Percentiles rank a stretch among this genome's conserved stretches.
Conservation (phyloP, 306 rosid species). For the Delonix regia region DNA sequence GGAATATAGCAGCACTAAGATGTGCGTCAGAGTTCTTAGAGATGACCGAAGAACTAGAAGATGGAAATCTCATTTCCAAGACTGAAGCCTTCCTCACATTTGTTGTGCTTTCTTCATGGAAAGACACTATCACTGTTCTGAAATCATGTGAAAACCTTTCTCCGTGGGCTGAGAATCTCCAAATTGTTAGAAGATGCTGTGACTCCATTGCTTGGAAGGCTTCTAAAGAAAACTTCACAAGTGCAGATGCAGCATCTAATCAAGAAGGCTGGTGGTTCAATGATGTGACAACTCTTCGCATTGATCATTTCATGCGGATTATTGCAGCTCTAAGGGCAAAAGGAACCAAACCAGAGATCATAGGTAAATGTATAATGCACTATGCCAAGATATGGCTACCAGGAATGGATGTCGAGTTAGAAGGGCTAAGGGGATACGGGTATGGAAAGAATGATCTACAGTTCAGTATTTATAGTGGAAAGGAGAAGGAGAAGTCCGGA, state of each 20-base stretch:
- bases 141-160: conserved; percentile 76
- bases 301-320: conserved; percentile 73
- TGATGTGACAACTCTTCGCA: conserved; percentile 56
- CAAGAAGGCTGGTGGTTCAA: conserved; percentile 76
- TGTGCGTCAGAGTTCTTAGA: conserved; percentile 91
- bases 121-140: conserved; percentile 77
- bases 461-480: conserved; percentile 59
- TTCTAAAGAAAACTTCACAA: conserved; percentile 51
- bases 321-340: conserved; percentile 70
- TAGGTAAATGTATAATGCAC: conserved; percentile 76
- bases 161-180: conserved; percentile 96
- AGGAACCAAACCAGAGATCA: conserved; percentile 62
- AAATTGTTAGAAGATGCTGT: conserved; percentile 92
- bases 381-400: conserved; percentile 81
- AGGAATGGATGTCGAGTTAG: conserved; percentile 68
- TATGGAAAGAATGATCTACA: conserved; percentile 64
- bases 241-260: conserved; percentile 37
- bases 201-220: conserved; percentile 92
- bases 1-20: conserved; percentile 77
- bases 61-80: conserved; percentile 81
- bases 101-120: conserved; percentile 88
- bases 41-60: conserved; percentile 91
- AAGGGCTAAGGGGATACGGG: conserved; percentile 74
- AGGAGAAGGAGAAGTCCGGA: conserved; percentile 51
- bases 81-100: conserved; percentile 92